Evolutionary conservation across 2,329 filamentous ascomycete genomes (phyloP).

Genomic region (Balansia obtecta): DNA sequence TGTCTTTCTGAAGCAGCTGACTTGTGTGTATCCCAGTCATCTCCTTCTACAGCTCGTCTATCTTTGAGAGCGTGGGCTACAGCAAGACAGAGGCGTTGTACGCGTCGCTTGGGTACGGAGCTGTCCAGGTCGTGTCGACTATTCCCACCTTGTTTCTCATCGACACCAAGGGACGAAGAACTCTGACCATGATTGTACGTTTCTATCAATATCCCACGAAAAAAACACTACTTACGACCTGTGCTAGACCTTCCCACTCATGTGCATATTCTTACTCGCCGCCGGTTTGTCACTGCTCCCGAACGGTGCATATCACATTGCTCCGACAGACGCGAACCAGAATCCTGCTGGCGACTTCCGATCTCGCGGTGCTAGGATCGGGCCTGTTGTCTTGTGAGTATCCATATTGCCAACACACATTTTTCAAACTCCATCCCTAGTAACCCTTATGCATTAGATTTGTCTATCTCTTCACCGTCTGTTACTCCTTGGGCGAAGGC

Average conservation of each 20-base stretch:
- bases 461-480: conserved; percentile 16
- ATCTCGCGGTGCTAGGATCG: conserved; percentile 9
- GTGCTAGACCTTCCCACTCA: conserved; percentile 14
- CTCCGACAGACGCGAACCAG: conserved; percentile 7
- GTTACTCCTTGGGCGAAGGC: conserved; percentile 37
- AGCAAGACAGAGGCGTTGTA: conserved; percentile 33
- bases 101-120: conserved; percentile 29
- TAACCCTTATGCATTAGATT: conserved; percentile 8
- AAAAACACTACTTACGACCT: neutral
- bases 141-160: conserved; percentile 19
- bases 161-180: conserved; percentile 17
- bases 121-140: conserved; percentile 32
- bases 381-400: conserved; percentile 10
- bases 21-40: conserved; percentile 30
- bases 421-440: neutral
- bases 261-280: conserved; percentile 16
- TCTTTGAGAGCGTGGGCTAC: conserved; percentile 43
- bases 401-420: too few relatives aligned
- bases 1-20: neutral
- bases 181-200: conserved; percentile 14
- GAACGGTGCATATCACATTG: conserved; percentile 9
- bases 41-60: conserved; percentile 54
- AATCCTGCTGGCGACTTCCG: conserved; percentile 8
- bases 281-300: conserved; percentile 14
- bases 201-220: neutral